Evolutionary conservation across 331 rosid genomes (phyloP).

Genomic region (Cucumis variabilis): DNA sequence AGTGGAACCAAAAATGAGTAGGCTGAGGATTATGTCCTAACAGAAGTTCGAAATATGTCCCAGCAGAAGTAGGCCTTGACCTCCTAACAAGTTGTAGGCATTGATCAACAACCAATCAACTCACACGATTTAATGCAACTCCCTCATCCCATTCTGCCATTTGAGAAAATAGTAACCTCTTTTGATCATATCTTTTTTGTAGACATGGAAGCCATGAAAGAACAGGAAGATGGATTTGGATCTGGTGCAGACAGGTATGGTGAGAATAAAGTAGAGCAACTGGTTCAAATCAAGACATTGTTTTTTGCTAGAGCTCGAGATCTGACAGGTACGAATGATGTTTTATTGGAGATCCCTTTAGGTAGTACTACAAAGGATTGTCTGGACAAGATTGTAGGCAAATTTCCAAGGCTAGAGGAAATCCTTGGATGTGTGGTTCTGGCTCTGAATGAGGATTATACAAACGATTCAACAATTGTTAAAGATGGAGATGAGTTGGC

Average conservation of each 20-base stretch:
- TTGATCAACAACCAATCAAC: not conserved
- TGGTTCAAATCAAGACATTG: constrained; percentile 69
- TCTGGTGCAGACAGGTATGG: constrained; percentile 28
- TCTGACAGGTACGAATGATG: constrained; percentile 66
- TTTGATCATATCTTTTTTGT: not conserved
- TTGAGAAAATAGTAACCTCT: not conserved
- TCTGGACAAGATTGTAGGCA: constrained; percentile 62
- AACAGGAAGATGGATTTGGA: constrained; percentile 42
- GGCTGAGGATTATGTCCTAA: not conserved
- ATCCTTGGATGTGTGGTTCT: constrained; percentile 73
- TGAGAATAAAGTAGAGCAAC: constrained; percentile 29
- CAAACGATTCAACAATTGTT: constrained; percentile 60
- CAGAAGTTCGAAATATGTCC: not conserved
- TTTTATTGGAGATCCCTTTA: constrained; percentile 65
- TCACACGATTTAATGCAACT: not conserved
- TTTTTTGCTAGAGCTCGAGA: constrained; percentile 93
- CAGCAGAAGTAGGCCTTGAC: no score
- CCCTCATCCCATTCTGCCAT: not conserved
- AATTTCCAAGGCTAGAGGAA: constrained; percentile 78
- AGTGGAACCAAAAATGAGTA: not conserved
- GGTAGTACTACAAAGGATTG: constrained; percentile 83
- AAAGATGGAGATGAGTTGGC: constrained; percentile 82
- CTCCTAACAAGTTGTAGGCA: not conserved
- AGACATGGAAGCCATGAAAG: constrained; percentile 31
- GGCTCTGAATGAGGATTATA: constrained; percentile 86